Base-by-base conservation (phyloP, 352 stramenopile genomes). In the Phytopythium helicoides region DNA sequence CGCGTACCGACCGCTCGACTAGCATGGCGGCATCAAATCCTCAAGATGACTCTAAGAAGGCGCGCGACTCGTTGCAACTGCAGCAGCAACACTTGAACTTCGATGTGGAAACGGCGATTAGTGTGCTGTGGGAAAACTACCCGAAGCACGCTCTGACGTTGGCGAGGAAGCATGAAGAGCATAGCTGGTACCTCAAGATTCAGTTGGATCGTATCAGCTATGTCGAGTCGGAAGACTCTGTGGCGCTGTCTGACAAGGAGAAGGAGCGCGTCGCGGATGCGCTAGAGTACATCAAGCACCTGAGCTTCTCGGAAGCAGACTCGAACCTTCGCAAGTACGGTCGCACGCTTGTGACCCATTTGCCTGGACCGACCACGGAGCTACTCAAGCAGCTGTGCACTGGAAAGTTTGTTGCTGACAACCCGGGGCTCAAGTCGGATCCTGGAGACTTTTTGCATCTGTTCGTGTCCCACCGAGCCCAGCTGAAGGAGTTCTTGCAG, bases 101-200 rank as follows among this genome's bases (percentile, higher is more conserved):
- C 47, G 89, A 97, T 54, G 80, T 97, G 11, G 84, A 96, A 56
- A 96, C 89, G n/a, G 92, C 92, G 3, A 92, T 98, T 19, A 94
- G 82, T 12, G 92, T 97, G 31, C 48, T 98, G 47, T 94, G 89
- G 68, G 89, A 95, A 56, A 95, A 95, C 54, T 97, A 97, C 64
- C 89, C 76, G 19, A 85, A 94, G 37, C 88, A 97, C 54, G 93
- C 88, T 23, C 64, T 97, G 26, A 86, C 85, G 37, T 66, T 97
- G 37, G 90, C 89, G 21, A 94, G 86, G 55, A 96, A 96, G 62
- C 78, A 95, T 56, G 76, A 88, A 46, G 86, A 97, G 48, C 87
- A 97, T 64, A 93, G 79, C 41, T 96, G 86, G 81, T 97, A 97
- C 59, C 61, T 97, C 36, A 92, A 94, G 54, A 96, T 98, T 50